These are phyloP conservation scores for Xenoacremonium recifei DNA, from an alignment of 2,329 filamentous ascomycete genomes.

Conservation along the genomic window DNA sequence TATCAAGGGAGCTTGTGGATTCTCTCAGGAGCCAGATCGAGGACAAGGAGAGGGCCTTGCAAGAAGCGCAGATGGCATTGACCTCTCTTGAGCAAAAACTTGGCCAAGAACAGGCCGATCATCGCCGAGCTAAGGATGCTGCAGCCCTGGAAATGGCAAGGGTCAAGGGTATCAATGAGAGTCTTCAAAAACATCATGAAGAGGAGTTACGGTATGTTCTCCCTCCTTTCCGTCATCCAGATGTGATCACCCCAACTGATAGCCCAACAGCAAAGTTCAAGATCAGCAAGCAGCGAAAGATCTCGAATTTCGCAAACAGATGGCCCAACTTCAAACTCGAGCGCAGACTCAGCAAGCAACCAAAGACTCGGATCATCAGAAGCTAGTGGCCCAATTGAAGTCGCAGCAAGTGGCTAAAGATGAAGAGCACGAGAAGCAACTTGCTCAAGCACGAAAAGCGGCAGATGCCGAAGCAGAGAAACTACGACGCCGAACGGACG, in stretches of 20 bases:
- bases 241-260: conserved; percentile 13
- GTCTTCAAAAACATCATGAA: conserved; percentile 67
- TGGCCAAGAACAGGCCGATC: conserved; percentile 72
- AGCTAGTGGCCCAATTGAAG: conserved; percentile 23
- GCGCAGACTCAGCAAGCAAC: conserved; percentile 30
- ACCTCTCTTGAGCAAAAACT: conserved; percentile 52
- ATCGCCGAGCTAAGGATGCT: conserved; percentile 61
- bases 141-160: conserved; percentile 36
- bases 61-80: conserved; percentile 45
- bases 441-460: conserved; percentile 47
- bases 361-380: conserved; percentile 26
- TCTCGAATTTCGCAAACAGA: conserved; percentile 23
- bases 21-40: conserved; percentile 74
- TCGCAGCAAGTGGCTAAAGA: conserved; percentile 19
- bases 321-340: conserved; percentile 25
- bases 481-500: conserved; percentile 49
- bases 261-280: conserved; percentile 27
- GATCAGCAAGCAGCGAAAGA: conserved; percentile 30
- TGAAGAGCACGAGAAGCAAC: conserved; percentile 38
- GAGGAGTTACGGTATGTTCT: conserved; percentile 56
- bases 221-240: neutral
- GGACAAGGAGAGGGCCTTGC: conserved; percentile 60
- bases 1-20: conserved; percentile 92
- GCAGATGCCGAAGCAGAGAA: conserved; percentile 50
- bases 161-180: conserved; percentile 67